These are phyloP conservation scores for Penicillium hesseltinei DNA, from an alignment of 2,329 filamentous ascomycete genomes.

Conservation along the genomic window DNA sequence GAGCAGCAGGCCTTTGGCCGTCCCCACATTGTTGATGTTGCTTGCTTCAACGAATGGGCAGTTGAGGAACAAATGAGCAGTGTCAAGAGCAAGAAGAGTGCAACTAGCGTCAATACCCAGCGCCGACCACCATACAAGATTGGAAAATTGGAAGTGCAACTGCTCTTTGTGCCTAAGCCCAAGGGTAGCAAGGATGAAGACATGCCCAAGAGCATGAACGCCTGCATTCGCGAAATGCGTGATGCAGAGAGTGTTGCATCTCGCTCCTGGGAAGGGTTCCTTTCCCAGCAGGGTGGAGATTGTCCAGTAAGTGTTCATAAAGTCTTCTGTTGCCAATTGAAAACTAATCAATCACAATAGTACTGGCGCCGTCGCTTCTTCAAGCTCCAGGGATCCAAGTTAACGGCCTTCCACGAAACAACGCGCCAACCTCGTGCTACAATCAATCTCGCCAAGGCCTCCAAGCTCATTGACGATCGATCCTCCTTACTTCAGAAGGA, in stretches of 20 bases:
- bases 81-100: slow-evolving; percentile 88
- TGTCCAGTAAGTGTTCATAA: slow-evolving; percentile 73
- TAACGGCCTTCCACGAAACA: slow-evolving; percentile 94
- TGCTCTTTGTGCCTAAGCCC: slow-evolving; percentile 91
- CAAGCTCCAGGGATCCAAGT: slow-evolving; percentile 83
- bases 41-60: slow-evolving; percentile 98
- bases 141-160: slow-evolving; percentile 88
- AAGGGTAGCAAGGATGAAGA: slow-evolving; percentile 85
- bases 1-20: slow-evolving; percentile 85
- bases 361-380: slow-evolving; percentile 99
- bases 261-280: slow-evolving; percentile 78
- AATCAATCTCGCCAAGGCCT: slow-evolving; percentile 92
- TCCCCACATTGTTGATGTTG: slow-evolving; percentile 81
- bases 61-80: slow-evolving; percentile 81
- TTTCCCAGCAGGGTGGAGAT: slow-evolving; percentile 96
- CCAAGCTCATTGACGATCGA: slow-evolving; percentile 90
- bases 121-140: slow-evolving; percentile 90
- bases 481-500: slow-evolving; percentile 79
- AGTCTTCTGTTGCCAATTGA: not conserved
- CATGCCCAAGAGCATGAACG: slow-evolving; percentile 99
- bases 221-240: slow-evolving; percentile 87
- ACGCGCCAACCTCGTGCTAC: slow-evolving; percentile 93
- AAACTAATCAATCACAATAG: slow-evolving; percentile 47
- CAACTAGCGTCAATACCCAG: slow-evolving; percentile 55
- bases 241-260: slow-evolving; percentile 79